Percentiles rank a stretch among this genome's conserved stretches.
These are phyloP conservation scores for Clarireedia paspali DNA, from an alignment of 2,329 filamentous ascomycete species.

Conservation along the genomic window DNA sequence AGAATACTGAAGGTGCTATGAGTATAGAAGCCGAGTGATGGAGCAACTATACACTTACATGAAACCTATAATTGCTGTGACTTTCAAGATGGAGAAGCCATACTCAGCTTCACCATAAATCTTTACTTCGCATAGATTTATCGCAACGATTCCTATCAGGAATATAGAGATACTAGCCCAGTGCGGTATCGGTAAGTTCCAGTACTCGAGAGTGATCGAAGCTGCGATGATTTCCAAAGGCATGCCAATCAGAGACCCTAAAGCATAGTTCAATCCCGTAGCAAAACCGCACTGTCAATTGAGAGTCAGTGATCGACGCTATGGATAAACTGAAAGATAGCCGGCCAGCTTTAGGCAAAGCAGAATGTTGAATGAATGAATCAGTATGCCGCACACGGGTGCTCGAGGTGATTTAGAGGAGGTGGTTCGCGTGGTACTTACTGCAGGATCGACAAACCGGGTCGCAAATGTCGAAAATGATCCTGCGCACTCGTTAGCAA, in stretches of 20 bases:
- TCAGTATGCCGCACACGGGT: too few relatives aligned
- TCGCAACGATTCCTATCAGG: conserved; percentile 62
- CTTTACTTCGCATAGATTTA: conserved; percentile 83
- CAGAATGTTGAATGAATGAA: too few relatives aligned
- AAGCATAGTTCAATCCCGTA: conserved; percentile 89
- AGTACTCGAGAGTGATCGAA: conserved; percentile 75
- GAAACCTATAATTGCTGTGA: conserved; percentile 80
- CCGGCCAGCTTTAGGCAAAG: too few relatives aligned
- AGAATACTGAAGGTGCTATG: conserved; percentile 51
- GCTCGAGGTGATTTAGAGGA: too few relatives aligned
- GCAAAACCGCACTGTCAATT: conserved; percentile 66
- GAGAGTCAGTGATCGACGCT: not conserved
- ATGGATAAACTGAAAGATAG: too few relatives aligned
- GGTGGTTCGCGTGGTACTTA: not conserved
- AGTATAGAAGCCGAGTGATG: not conserved
- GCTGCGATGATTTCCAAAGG: conserved; percentile 84
- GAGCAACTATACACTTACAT: conserved; percentile 48
- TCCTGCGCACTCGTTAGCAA: not conserved
- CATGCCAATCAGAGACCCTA: conserved; percentile 79
- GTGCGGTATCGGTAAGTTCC: conserved; percentile 66
- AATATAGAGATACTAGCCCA: conserved; percentile 82
- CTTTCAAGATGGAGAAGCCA: conserved; percentile 78
- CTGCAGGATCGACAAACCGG: conserved; percentile 82
- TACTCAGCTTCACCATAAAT: conserved; percentile 90
- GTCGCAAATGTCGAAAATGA: conserved; percentile 90